A percentile compares a stretch with the other conserved stretches of the same genome.
Conservation (phyloP, 345 rosid genomes). For the Boechera retrofracta region DNA sequence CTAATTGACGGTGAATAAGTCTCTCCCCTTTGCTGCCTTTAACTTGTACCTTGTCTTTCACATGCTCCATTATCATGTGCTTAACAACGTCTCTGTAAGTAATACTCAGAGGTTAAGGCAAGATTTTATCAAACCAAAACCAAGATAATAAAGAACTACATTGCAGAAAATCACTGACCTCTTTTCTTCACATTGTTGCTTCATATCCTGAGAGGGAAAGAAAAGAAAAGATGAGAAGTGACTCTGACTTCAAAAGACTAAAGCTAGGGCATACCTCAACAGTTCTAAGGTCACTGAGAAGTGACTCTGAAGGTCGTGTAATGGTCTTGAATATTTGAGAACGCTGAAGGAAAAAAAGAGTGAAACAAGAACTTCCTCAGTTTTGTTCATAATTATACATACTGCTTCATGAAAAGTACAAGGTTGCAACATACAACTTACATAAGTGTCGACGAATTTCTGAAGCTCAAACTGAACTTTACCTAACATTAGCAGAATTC, state of each 20-base stretch:
- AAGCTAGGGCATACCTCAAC: conserved; percentile 68
- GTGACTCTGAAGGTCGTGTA: conserved; percentile 91
- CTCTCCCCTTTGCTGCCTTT: conserved; percentile 74
- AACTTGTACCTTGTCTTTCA: conserved; percentile 75
- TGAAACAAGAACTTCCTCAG: conserved; percentile 25
- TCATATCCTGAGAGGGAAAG: conserved; percentile 81
- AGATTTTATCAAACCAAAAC: conserved; percentile 23
- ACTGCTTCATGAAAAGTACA: conserved; percentile 14
- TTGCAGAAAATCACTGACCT: conserved; percentile 54
- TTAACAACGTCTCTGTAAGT: conserved; percentile 67
- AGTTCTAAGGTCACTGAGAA: conserved; percentile 87
- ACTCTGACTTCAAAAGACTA: background rate
- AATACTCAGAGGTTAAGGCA: conserved; percentile 33
- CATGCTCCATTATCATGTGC: conserved; percentile 73
- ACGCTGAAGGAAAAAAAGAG: conserved; percentile 59
- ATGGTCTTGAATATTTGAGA: conserved; percentile 79
- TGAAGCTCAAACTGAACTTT: conserved; percentile 87
- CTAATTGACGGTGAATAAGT: conserved; percentile 64
- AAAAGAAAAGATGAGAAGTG: background rate
- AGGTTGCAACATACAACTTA: conserved; percentile 55
- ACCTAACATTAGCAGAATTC: conserved; percentile 69
- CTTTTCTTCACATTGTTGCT: conserved; percentile 94
- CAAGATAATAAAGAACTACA: conserved; percentile 28
- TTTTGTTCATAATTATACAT: conserved; percentile 3
- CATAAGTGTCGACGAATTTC: conserved; percentile 86